Conservation (phyloP, 1,139 yeast species). For the Pichia sp. region DNA sequence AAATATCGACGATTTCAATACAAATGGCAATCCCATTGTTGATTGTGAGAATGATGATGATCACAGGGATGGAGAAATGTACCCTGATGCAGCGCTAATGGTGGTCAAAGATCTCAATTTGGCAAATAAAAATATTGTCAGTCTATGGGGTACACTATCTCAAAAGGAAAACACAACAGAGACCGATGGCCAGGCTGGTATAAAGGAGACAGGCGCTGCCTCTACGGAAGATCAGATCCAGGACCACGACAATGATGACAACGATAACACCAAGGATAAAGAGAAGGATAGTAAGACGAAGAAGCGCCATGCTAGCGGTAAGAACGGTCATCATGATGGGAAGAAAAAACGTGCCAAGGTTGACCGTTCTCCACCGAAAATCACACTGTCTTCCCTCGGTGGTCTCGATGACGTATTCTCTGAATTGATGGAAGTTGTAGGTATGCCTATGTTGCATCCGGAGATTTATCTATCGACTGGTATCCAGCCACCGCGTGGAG, state of each 20-base stretch:
- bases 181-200: neutral
- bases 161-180: slow-evolving; percentile 4
- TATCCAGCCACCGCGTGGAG: slow-evolving; percentile 96
- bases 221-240: neutral
- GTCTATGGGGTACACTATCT: slow-evolving; percentile 48
- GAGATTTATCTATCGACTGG: slow-evolving; percentile 86
- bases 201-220: neutral
- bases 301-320: too few species aligned
- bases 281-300: too few species aligned
- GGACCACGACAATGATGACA: neutral
- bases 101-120: slow-evolving; percentile 53
- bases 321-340: slow-evolving; percentile 17
- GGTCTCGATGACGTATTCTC: slow-evolving; percentile 82
- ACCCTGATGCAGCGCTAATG: slow-evolving; percentile 44
- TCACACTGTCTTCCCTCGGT: slow-evolving; percentile 67
- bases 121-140: slow-evolving; percentile 69
- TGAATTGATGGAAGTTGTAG: slow-evolving; percentile 83
- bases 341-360: slow-evolving; percentile 34
- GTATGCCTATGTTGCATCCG: slow-evolving; percentile 88
- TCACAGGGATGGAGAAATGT: slow-evolving; percentile 36
- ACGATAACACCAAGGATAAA: neutral
- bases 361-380: slow-evolving; percentile 67
- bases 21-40: too few species aligned
- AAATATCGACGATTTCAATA: slow-evolving; percentile 19
- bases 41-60: slow-evolving; percentile 16